Evolutionary conservation across 2,329 filamentous ascomycete species (phyloP).

Genomic region (Pseudogymnoascus pannorum): DNA sequence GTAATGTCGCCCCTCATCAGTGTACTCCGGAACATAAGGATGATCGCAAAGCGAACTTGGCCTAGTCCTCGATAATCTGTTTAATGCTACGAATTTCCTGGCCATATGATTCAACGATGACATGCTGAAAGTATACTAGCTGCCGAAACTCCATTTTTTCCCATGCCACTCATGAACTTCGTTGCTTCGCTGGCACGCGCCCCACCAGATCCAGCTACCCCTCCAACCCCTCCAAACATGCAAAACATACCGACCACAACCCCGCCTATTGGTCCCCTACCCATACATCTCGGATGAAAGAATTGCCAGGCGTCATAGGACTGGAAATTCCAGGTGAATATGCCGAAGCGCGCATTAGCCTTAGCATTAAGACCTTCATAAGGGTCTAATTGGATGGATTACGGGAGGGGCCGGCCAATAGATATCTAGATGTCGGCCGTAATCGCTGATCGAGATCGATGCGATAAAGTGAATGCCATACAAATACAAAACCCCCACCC

Average conservation of each 20-base stretch:
- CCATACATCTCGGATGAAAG: not conserved
- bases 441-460: not conserved
- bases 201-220: not conserved
- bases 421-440: not conserved
- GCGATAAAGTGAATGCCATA: not conserved
- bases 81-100: not conserved
- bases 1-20: not conserved
- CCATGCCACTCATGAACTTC: too few relatives aligned
- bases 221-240: not conserved
- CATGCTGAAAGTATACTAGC: not conserved
- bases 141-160: not conserved
- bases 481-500: not conserved
- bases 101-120: not conserved
- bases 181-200: not conserved
- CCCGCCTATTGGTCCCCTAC: not conserved
- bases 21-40: not conserved
- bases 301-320: not conserved
- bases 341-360: not conserved
- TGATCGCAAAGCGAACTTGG: not conserved
- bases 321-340: not conserved
- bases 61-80: not conserved
- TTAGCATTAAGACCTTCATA: not conserved
- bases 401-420: conserved; percentile 1
- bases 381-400: not conserved
- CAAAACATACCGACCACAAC: not conserved